Conservation (phyloP, 164 flowering plant species). For the Houttuynia cordata region DNA sequence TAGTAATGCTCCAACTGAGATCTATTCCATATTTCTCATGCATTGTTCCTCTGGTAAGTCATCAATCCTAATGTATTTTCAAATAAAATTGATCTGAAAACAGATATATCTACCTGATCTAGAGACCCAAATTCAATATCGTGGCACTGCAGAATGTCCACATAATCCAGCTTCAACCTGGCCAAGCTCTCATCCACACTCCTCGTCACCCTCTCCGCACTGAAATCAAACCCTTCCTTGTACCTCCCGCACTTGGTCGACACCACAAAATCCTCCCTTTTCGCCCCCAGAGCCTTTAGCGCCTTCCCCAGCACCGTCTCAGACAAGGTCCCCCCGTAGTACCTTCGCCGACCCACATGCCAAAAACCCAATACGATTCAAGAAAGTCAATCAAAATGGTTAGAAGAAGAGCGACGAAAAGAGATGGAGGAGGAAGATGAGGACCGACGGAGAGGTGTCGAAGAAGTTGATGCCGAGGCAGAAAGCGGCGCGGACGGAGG, state of each 20-base stretch:
- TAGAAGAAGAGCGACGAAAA: background rate
- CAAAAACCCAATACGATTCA: background rate
- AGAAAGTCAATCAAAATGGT: background rate
- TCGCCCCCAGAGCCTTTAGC: conserved; percentile 52
- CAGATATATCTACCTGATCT: conserved; percentile 53
- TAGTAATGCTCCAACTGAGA: too few species aligned
- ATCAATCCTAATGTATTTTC: too few species aligned
- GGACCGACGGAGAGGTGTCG: conserved; percentile 82
- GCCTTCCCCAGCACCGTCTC: conserved; percentile 76
- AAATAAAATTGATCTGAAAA: too few species aligned
- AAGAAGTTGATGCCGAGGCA: conserved; percentile 89
- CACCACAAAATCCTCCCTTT: conserved; percentile 63
- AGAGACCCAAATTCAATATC: conserved; percentile 91
- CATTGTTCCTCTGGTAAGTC: too few species aligned
- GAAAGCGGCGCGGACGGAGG: conserved; percentile 64
- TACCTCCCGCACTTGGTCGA: conserved; percentile 93
- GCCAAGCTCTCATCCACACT: conserved; percentile 92
- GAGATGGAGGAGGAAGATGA: background rate
- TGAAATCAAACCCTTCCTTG: conserved; percentile 81
- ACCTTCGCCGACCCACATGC: conserved; percentile 26
- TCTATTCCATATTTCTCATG: too few species aligned
- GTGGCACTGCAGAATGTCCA: conserved; percentile 92
- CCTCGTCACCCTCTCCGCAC: conserved; percentile 80
- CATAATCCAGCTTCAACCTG: conserved; percentile 85
- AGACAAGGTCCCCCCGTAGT: conserved; percentile 81